Percentiles rank a stretch among this genome's conserved stretches.
Evolutionary conservation across 495 filamentous ascomycete genomes (phyloP).

Genomic region (Pseudomonodictys pantanalensis): DNA sequence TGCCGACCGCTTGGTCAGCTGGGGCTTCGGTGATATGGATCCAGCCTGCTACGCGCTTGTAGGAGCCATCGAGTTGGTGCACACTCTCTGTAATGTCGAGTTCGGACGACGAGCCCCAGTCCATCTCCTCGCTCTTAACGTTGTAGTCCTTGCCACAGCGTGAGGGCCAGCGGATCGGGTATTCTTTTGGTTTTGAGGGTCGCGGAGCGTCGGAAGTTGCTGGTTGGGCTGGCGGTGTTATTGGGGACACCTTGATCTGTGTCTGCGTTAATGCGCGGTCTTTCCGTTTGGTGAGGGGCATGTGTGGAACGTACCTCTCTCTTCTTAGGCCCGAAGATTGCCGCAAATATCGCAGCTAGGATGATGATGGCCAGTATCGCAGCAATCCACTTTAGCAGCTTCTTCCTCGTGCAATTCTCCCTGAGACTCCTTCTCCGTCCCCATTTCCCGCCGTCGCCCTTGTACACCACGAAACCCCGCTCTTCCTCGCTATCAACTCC

Average conservation of each 20-base stretch:
- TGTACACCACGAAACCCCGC: too few species aligned
- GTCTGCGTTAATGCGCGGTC: not conserved
- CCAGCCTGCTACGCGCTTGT: slow-evolving; percentile 24
- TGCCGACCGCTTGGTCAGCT: slow-evolving; percentile 11
- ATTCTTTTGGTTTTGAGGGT: slow-evolving; percentile 15
- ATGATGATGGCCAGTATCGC: slow-evolving; percentile 4
- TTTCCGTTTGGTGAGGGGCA: not conserved
- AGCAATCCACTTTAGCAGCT: slow-evolving; percentile 9
- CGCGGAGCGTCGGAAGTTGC: not conserved
- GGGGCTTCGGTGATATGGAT: slow-evolving; percentile 23
- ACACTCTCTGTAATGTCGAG: slow-evolving; percentile 14
- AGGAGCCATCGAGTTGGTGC: slow-evolving; percentile 16
- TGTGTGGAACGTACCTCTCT: not conserved
- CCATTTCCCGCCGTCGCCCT: too few species aligned
- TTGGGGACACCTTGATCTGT: not conserved
- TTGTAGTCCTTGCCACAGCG: slow-evolving; percentile 27
- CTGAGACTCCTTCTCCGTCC: slow-evolving; percentile 7
- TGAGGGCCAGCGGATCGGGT: slow-evolving; percentile 25
- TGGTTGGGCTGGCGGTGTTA: not conserved
- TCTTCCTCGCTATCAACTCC: not conserved
- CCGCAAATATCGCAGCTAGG: slow-evolving; percentile 8
- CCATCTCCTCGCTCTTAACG: slow-evolving; percentile 6
- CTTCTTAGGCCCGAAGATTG: not conserved
- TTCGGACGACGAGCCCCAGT: slow-evolving; percentile 9
- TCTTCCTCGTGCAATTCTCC: slow-evolving; percentile 17